A percentile compares a stretch with the other conserved stretches of the same genome.
These are phyloP conservation scores for Pyropia yezoensis DNA, from an alignment of 23 red algal genomes.

Conservation along the genomic window DNA sequence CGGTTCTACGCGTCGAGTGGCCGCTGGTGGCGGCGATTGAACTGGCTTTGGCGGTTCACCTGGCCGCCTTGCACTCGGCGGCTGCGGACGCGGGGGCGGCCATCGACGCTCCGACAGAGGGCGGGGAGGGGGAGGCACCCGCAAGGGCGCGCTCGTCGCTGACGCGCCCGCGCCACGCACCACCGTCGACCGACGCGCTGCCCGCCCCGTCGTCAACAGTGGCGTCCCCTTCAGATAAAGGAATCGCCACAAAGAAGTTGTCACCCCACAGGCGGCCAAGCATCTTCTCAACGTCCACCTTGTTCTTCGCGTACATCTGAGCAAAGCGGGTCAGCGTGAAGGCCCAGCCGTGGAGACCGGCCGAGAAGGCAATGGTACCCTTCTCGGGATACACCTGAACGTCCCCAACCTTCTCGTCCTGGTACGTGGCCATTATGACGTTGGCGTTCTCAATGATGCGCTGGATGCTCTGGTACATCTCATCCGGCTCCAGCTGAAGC, in stretches of 20 bases:
- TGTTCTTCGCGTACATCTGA: conserved; percentile 95
- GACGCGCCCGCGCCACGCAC: not conserved
- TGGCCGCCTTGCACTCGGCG: conserved; percentile 5
- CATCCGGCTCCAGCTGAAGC: conserved; percentile 93
- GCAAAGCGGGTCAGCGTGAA: conserved; percentile 99
- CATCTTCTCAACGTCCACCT: conserved; percentile 91
- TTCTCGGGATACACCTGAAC: conserved; percentile 81
- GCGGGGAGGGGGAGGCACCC: conserved; percentile 4
- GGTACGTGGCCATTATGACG: conserved; percentile 95
- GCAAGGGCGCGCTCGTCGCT: not conserved
- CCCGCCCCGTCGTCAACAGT: no score
- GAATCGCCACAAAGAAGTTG: conserved; percentile 56
- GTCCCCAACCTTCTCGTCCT: conserved; percentile 80
- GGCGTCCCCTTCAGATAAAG: not conserved
- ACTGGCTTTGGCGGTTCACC: conserved; percentile 62
- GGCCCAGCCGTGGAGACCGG: conserved; percentile 98
- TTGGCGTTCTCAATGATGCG: conserved; percentile 97
- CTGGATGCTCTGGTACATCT: conserved; percentile 98
- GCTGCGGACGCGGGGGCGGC: not conserved
- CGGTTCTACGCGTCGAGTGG: conserved; percentile 41
- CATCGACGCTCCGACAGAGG: not conserved
- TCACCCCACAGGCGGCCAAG: conserved; percentile 92
- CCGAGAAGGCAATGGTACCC: conserved; percentile 96
- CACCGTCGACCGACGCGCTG: no score
- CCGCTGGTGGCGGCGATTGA: conserved; percentile 53